phyloP scores from a whole-genome alignment of 495 filamentous ascomycete species.

The Penicillium salamii region DNA sequence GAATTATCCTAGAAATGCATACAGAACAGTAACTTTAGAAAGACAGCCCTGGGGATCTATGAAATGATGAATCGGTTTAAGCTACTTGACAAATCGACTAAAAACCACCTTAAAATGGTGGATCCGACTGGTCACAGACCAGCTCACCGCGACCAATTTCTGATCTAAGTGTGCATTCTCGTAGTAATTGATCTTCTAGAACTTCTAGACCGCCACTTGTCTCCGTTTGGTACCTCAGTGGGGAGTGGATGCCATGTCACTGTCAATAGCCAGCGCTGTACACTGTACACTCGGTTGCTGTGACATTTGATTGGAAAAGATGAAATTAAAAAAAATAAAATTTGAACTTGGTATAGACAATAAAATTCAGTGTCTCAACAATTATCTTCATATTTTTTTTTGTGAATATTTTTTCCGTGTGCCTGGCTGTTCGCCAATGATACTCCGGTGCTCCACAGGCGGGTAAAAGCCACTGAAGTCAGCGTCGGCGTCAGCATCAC shows the following conservation, averaged over 20 bases:
- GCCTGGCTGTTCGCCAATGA: background rate
- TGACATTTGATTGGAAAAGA: too few relatives aligned
- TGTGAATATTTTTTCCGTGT: background rate
- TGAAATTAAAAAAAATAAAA: constrained; percentile 5
- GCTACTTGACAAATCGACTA: background rate
- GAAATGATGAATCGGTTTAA: background rate
- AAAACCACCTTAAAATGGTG: constrained; percentile 1
- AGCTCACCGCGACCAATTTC: too few relatives aligned
- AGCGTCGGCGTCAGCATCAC: background rate
- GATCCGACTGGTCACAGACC: background rate
- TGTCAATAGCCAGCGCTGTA: too few relatives aligned
- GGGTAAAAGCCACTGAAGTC: constrained; percentile 17
- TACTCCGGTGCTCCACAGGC: constrained; percentile 5
- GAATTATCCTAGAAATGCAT: too few relatives aligned
- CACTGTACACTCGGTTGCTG: too few relatives aligned
- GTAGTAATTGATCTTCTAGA: constrained; percentile 12
- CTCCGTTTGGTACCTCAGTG: constrained; percentile 15
- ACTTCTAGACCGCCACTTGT: constrained; percentile 18
- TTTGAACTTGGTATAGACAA: constrained; percentile 16
- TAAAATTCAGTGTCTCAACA: constrained; percentile 6
- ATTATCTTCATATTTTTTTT: constrained; percentile 1
- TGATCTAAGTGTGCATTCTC: too few relatives aligned
- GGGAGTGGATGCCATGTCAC: background rate
- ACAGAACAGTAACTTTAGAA: background rate
- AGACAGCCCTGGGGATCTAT: background rate